phyloP scores from a whole-genome alignment of 108 stramenopile species.

The Nitzschia sp. region DNA sequence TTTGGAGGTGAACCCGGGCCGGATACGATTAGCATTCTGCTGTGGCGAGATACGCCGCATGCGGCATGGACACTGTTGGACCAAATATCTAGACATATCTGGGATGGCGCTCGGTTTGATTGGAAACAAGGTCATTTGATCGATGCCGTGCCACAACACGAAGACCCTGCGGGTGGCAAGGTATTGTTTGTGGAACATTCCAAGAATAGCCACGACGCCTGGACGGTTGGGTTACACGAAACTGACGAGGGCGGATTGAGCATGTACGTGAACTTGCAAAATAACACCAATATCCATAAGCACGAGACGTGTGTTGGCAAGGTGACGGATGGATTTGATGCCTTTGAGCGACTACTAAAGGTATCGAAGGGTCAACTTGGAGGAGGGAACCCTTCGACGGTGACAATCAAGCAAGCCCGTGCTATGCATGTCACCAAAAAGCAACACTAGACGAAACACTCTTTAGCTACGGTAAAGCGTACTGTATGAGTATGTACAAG shows the following conservation, averaged over 20 bases:
- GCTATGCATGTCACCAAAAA: slow-evolving; percentile 37
- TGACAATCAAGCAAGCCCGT: slow-evolving; percentile 21
- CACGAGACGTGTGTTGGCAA: slow-evolving; percentile 54
- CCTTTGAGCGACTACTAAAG: slow-evolving; percentile 43
- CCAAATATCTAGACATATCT: slow-evolving; percentile 44
- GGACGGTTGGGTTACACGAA: slow-evolving; percentile 50
- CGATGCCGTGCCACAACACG: slow-evolving; percentile 7
- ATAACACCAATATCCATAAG: slow-evolving; percentile 41
- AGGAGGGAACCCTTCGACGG: not conserved
- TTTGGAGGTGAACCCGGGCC: slow-evolving; percentile 13
- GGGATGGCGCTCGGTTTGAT: slow-evolving; percentile 42
- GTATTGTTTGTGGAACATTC: slow-evolving; percentile 47
- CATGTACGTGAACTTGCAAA: slow-evolving; percentile 52
- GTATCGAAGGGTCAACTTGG: slow-evolving; percentile 10
- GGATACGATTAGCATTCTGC: slow-evolving; percentile 36
- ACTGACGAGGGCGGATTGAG: slow-evolving; percentile 9
- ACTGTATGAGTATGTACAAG: no score
- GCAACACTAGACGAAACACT: not conserved
- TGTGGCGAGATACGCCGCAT: slow-evolving; percentile 57
- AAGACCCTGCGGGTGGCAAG: slow-evolving; percentile 5
- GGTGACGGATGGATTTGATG: slow-evolving; percentile 49
- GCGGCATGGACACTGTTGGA: slow-evolving; percentile 54
- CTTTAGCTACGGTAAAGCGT: no score
- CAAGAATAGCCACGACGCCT: slow-evolving; percentile 37
- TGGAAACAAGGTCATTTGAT: slow-evolving; percentile 36